phyloP scores from a whole-genome alignment of 2,329 filamentous ascomycete genomes.

The Talaromyces marneffei region DNA sequence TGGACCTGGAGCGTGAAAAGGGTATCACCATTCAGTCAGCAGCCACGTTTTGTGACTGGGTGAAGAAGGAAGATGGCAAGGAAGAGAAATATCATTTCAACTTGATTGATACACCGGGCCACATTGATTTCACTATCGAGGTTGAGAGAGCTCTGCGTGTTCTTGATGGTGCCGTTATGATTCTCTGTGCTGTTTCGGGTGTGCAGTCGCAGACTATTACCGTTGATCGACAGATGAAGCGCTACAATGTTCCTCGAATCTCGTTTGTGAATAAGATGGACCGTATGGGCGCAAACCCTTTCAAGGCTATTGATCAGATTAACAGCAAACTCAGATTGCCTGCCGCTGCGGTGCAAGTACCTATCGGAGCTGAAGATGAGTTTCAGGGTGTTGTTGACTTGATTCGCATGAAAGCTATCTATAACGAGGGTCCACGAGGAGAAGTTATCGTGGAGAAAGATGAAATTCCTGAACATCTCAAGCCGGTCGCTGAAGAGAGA shows the following conservation, averaged over 20 bases:
- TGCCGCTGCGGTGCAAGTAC: constrained; percentile 88
- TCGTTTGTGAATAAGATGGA: constrained; percentile 99
- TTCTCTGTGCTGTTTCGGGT: constrained; percentile 92
- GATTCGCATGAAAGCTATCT: constrained; percentile 85
- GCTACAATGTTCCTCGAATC: constrained; percentile 92
- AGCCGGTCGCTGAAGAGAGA: constrained; percentile 72
- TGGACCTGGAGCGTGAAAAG: constrained; percentile 97
- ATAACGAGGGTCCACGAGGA: constrained; percentile 80
- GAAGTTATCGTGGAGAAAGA: constrained; percentile 70
- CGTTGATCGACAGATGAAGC: constrained; percentile 96
- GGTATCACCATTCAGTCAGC: constrained; percentile 99
- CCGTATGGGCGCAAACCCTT: constrained; percentile 95
- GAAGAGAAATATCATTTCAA: constrained; percentile 96
- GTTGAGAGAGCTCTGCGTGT: constrained; percentile 93
- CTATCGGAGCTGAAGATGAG: constrained; percentile 85
- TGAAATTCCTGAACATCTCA: constrained; percentile 74
- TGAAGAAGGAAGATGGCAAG: constrained; percentile 69
- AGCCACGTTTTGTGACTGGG: constrained; percentile 96
- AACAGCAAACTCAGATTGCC: constrained; percentile 91
- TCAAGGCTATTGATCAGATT: constrained; percentile 96
- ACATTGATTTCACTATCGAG: constrained; percentile 99
- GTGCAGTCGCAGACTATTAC: constrained; percentile 98
- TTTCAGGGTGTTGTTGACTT: constrained; percentile 91
- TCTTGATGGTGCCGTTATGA: constrained; percentile 95
- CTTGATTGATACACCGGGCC: constrained; percentile 94